Evolutionary conservation across 139 green algal genomes (phyloP), one percentile per base, ranked within the genome.

Genomic region (Deuterostichococcus epilithicus): DNA sequence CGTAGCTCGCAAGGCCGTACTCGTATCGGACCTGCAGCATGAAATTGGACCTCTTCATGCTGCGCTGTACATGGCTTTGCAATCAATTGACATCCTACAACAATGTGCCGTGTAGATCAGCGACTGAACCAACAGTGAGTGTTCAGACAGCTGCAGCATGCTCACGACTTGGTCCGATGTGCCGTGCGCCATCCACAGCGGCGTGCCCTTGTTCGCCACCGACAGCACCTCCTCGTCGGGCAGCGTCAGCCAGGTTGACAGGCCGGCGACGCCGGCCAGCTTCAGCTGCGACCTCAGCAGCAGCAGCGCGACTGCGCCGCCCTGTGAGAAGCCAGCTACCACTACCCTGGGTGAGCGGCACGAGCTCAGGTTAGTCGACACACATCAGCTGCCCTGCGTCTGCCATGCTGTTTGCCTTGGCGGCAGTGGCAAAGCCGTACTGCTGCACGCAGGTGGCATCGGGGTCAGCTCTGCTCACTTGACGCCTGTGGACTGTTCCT

Each of bases 321-420:
- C 91, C 75, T 96, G 91, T 28, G 71, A 86, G 84, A 96, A 96
- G 52, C 91, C 91, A n/a, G 81, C 86, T 66, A 96, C 83, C 1
- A 90, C 87, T 1, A 95, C 76, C 30, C 75, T 74, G 26, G 76
- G 34, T 37, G 79, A 76, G 34, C 86, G 90, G 3, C 42, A 52
- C 10, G n/a, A 92, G 58, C 58, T 26, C 26, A 26, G 2, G 28
- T 1, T 67, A 2, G 28, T 25, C 26, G 58, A 25, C 67, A 20
- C 30, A 72, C 74, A 32, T 42, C 67, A 13, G n/a, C 59, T 76
- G 58, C 47, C 42, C 28, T 59, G 5, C 8, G 39, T 80, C 32
- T 35, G 26, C 30, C 59, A 34, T 68, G 76, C 44, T 39, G 28
- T 68, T 68, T 44, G 5, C 63, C 58, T 77, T 60, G 34, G n/a